These are phyloP conservation scores for Antrodiella citrinella DNA, from an alignment of 768 basidiomycete species.

Conservation along the genomic window DNA sequence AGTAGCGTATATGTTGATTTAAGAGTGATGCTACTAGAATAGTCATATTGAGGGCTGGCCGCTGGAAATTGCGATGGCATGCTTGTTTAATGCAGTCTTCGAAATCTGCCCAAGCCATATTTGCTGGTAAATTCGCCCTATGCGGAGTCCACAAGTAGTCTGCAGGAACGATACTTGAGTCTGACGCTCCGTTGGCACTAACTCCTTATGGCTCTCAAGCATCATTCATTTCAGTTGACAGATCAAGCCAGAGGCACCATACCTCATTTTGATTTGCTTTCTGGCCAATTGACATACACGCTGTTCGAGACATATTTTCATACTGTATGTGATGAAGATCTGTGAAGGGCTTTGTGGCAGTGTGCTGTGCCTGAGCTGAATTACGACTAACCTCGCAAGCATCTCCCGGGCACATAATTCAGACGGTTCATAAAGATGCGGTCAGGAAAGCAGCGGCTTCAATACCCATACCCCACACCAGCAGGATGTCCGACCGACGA, in stretches of 20 bases:
- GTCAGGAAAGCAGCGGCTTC: not conserved
- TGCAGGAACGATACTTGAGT: not conserved
- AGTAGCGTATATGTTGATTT: not conserved
- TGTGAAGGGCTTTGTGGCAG: conserved; percentile 9
- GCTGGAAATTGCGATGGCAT: not conserved
- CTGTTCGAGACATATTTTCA: conserved; percentile 5
- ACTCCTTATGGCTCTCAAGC: not conserved
- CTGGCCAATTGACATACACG: not conserved
- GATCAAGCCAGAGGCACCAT: not conserved
- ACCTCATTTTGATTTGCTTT: not conserved
- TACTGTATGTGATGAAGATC: conserved; percentile 5
- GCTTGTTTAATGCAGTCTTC: not conserved
- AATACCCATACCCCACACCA: not conserved
- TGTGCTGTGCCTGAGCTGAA: conserved; percentile 11
- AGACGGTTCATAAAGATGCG: not conserved
- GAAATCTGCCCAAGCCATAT: not conserved
- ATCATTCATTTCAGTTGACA: conserved; percentile 1
- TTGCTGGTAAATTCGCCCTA: not conserved
- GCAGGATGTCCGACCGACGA: conserved; percentile 9
- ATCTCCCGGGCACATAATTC: not conserved
- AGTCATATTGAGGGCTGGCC: not conserved
- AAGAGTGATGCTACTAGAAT: not conserved
- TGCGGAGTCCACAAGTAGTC: not conserved
- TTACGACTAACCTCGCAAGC: not conserved
- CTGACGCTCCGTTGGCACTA: not conserved